Conservation (phyloP, 2,329 filamentous ascomycete species). For the Colletotrichum incanum region DNA sequence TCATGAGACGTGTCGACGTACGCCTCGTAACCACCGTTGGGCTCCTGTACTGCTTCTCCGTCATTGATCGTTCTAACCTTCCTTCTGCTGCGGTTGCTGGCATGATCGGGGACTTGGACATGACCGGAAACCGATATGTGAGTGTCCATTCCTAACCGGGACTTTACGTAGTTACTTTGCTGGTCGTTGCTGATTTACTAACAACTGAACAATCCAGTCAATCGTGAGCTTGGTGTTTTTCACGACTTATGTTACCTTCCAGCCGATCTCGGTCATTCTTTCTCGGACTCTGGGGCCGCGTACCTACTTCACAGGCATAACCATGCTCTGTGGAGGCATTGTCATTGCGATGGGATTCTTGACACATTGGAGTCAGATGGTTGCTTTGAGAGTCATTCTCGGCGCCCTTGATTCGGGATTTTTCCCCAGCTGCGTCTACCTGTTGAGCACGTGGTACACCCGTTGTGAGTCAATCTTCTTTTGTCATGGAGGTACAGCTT, state of each 20-base stretch:
- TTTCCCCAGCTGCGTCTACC: conserved; percentile 69
- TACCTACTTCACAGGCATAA: conserved; percentile 45
- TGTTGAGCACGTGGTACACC: conserved; percentile 78
- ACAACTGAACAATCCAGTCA: conserved; percentile 20
- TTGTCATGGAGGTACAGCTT: conserved; percentile 68
- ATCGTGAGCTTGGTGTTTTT: conserved; percentile 46
- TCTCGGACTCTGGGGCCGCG: conserved; percentile 45
- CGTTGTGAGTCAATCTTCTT: conserved; percentile 52
- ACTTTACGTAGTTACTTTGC: not conserved
- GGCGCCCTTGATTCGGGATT: conserved; percentile 52
- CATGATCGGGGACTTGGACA: conserved; percentile 37
- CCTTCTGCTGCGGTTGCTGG: conserved; percentile 43
- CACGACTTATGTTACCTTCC: conserved; percentile 45
- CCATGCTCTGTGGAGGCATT: conserved; percentile 45
- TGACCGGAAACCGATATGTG: conserved; percentile 44
- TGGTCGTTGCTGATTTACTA: not conserved
- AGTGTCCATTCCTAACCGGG: not conserved
- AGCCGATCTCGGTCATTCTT: conserved; percentile 45
- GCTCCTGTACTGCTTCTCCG: conserved; percentile 44
- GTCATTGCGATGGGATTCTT: conserved; percentile 48
- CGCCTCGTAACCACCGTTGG: conserved; percentile 49
- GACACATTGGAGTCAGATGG: conserved; percentile 41
- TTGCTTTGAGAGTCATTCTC: conserved; percentile 43
- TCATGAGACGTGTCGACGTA: conserved; percentile 52
- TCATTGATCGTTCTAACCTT: conserved; percentile 44